Conservation (phyloP, 768 basidiomycete species). For the Phanerodontia chrysosporium region DNA sequence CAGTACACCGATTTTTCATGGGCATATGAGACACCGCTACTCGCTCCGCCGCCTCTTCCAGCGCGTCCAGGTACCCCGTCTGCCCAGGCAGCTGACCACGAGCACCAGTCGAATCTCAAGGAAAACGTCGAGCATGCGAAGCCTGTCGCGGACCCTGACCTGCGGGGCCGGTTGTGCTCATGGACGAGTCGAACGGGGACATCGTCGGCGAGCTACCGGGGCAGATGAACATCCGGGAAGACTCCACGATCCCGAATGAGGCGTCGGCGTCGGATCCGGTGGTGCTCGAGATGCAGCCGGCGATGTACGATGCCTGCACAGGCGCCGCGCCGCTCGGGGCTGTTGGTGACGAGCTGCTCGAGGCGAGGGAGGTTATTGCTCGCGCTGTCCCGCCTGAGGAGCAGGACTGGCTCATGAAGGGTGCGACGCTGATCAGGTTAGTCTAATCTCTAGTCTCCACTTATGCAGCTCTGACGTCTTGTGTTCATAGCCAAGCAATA, state of each 20-base stretch:
- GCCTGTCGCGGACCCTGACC: constrained; percentile 6
- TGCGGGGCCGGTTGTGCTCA: constrained; percentile 60
- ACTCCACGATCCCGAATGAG: constrained; percentile 43
- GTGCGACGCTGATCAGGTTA: constrained; percentile 61
- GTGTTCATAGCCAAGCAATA: constrained; percentile 52
- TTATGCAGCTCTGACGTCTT: not conserved
- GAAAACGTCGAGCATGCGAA: constrained; percentile 18
- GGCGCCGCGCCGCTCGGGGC: constrained; percentile 10
- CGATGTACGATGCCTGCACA: constrained; percentile 29
- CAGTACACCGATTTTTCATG: constrained; percentile 56
- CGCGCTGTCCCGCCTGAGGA: constrained; percentile 61
- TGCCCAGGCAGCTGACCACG: not conserved
- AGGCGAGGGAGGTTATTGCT: constrained; percentile 52
- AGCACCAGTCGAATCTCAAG: constrained; percentile 11
- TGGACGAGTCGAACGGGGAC: constrained; percentile 70
- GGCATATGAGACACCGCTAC: constrained; percentile 2
- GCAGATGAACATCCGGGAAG: constrained; percentile 52
- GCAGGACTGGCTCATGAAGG: constrained; percentile 60
- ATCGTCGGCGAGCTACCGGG: constrained; percentile 67
- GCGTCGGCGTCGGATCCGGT: constrained; percentile 58
- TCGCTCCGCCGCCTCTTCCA: constrained; percentile 12
- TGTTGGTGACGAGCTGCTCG: constrained; percentile 18
- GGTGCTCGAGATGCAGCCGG: constrained; percentile 64
- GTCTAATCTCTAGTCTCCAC: constrained; percentile 13
- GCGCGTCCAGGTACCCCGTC: constrained; percentile 5